Base-by-base conservation (phyloP, 805 yeast species). In the Cephaloascus fragrans region DNA sequence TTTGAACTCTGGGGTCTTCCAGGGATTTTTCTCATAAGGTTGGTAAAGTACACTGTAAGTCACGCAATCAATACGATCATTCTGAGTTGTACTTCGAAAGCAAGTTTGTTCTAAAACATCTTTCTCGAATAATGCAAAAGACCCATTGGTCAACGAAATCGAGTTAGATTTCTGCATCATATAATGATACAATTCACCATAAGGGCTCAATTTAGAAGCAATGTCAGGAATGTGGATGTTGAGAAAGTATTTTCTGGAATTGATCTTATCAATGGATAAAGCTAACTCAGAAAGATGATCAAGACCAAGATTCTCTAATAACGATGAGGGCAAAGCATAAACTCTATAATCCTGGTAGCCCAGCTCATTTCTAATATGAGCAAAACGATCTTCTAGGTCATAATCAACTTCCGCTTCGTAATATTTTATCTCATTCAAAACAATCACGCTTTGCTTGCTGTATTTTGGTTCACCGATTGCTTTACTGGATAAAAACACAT, bases 201-300 rank as follows among this genome's bases (percentile, higher is more conserved):
- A 46, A 1, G 73, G 73, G 2, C 55, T 17, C 3, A 67, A 28
- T 36, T 48, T 56, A 1, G 69, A 49, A 8, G 60, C 59, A 3
- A 65, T 38, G 45, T 70, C 75, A 3, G 72, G 69, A 6, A 70
- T 45, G 45, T 70, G 75, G 5, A 70, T 40, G 39, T 63, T 59
- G 9, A 69, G 37, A 4, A 44, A 35, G 40, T 60, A 57, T 38
- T 59, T 61, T 32, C 71, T 46, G 9, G 64, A 44, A 44, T 61
- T 64, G 35, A 59, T 42, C 37, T 58, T 57, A 35, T 57, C 63
- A 26, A 67, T 39, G 1, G 75, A 69, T 1, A 68, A 43, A 1
- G 59, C 71, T 40, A 62, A 15, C 14, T 29, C 19, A 17, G 23
- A 19, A 16, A n/a, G 16, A 8, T 15, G n/a, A 15, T 10, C 18